Base-by-base conservation (phyloP, 1,284 basidiomycete genomes). In the Microbotryum intermedium region DNA sequence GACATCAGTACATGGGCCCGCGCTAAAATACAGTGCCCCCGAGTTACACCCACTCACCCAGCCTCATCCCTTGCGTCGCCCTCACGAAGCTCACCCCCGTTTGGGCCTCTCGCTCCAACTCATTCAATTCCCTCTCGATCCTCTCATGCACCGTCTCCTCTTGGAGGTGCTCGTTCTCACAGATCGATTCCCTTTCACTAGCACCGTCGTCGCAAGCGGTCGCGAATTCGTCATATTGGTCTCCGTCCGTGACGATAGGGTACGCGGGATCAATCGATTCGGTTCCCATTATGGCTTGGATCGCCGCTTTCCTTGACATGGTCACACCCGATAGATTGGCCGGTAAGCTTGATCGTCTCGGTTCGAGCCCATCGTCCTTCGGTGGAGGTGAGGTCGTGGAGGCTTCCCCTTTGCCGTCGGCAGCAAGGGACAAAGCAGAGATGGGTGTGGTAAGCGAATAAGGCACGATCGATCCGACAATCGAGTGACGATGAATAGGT, bases 61-160 rank as follows among this genome's bases (percentile, higher is more conserved):
- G 45, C 10, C 66, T 53, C 66, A 66, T 63, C 16, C 66, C 66
- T 53, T 66, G 63, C 57, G 30, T 16, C 6, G 66, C 66, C 13
- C 60, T 53, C 20, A 63, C 13, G 52, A 66, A 68, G 42, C 49
- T 26, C 2, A 66, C 66, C 1, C 66, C 66, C 2, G 61, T 63
- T 29, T 42, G 4, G 20, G 18, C 46, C 20, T 52, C 30, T 3
- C 46, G 45, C 53, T 68, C 66, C 21, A 66, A 49, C 50, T 68
- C 64, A 47, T 56, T 54, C 53, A 68, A 39, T 45, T 68, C 66
- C 11, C 66, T 45, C 53, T 63, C 61, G 39, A 68, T 68, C 21
- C 64, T 56, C 46, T 68, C 64, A 18, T 66, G 61, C 25, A 68
- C 61, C 23, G 64, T 68, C 45, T 68, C 66, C n/a, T 65, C 66